These are phyloP conservation scores for Dactylorhiza incarnata DNA, from an alignment of 106 monocot genomes.

Conservation along the genomic window DNA sequence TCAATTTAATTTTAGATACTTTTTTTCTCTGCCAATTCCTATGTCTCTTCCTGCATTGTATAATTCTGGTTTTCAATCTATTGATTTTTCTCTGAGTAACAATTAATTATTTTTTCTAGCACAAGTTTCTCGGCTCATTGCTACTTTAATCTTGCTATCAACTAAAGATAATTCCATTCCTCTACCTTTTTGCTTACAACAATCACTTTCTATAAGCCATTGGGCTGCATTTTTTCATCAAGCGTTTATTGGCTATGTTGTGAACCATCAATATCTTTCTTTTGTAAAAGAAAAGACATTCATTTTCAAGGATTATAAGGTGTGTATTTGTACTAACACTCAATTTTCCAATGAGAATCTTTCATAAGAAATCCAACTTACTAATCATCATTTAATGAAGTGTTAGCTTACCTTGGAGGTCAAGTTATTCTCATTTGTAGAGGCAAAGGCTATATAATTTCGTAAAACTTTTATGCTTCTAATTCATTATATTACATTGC, in stretches of 20 bases:
- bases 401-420: neutral
- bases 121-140: slow-evolving; percentile 70
- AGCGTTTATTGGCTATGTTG: slow-evolving; percentile 60
- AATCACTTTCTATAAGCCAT: slow-evolving; percentile 50
- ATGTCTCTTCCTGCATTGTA: slow-evolving; percentile 1
- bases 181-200: slow-evolving; percentile 23
- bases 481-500: neutral
- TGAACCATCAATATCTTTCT: slow-evolving; percentile 35
- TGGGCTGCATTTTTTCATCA: slow-evolving; percentile 96
- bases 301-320: slow-evolving; percentile 17
- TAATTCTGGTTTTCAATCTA: slow-evolving; percentile 9
- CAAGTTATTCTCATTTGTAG: neutral
- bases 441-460: neutral
- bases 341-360: neutral
- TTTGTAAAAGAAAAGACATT: slow-evolving; percentile 14
- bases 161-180: slow-evolving; percentile 31
- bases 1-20: neutral
- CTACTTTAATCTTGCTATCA: slow-evolving; percentile 56
- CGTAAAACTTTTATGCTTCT: neutral
- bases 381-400: neutral
- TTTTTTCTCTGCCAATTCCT: too few relatives aligned
- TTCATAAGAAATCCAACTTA: neutral
- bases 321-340: neutral
- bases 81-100: too few relatives aligned
- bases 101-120: slow-evolving; percentile 6